Evolutionary conservation across 306 rosid species (phyloP).

Genomic region (Vachellia pachyceras): DNA sequence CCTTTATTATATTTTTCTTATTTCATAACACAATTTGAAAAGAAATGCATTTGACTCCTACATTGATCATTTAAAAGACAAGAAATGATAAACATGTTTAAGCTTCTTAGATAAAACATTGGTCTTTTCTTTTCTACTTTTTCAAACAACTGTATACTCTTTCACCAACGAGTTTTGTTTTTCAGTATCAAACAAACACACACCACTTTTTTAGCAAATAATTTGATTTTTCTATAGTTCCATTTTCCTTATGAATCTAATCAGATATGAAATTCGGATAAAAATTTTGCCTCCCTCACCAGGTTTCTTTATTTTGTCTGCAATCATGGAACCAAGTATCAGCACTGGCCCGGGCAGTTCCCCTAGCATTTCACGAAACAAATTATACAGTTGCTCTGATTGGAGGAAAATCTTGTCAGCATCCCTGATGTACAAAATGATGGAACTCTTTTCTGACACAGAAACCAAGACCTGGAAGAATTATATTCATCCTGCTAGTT

Average conservation of each 20-base stretch:
- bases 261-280: not conserved
- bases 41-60: not conserved
- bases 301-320: not conserved
- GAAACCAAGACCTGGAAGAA: constrained; percentile 8
- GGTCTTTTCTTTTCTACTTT: not conserved
- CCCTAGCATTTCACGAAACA: not conserved
- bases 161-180: not conserved
- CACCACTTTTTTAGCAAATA: not conserved
- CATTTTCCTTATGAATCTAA: not conserved
- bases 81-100: not conserved
- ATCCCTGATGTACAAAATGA: constrained; percentile 10
- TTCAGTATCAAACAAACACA: not conserved
- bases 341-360: not conserved
- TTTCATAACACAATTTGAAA: not conserved
- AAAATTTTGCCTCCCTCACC: not conserved
- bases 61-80: not conserved
- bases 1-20: not conserved
- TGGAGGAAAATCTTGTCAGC: not conserved
- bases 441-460: not conserved
- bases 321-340: not conserved
- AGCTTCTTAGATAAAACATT: not conserved
- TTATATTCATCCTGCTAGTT: not conserved
- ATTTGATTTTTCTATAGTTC: not conserved
- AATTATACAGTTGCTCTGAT: not conserved
- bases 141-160: not conserved